Evolutionary conservation across 768 basidiomycete genomes (phyloP).

Genomic region (Suillus subluteus): DNA sequence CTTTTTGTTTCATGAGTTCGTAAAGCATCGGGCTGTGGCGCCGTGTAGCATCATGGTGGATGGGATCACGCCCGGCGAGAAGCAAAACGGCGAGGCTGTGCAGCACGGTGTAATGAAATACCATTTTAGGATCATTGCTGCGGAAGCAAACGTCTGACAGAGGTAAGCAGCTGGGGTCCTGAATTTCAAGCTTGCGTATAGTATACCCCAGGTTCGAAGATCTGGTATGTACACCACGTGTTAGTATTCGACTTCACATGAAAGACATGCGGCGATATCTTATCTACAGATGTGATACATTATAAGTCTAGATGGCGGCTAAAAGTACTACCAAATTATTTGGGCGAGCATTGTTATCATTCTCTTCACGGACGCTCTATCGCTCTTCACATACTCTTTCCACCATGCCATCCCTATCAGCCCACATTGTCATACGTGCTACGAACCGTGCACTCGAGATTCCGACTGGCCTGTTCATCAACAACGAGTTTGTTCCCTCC

Average conservation of each 20-base stretch:
- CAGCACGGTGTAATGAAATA: background rate
- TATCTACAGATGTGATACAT: slow-evolving; percentile 11
- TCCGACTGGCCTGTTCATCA: slow-evolving; percentile 88
- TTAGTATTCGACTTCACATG: background rate
- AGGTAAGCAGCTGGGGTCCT: slow-evolving; percentile 1
- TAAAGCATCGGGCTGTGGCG: background rate
- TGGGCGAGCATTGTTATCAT: slow-evolving; percentile 3
- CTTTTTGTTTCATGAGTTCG: background rate
- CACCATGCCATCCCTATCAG: slow-evolving; percentile 49
- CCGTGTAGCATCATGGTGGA: background rate
- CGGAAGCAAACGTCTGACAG: background rate
- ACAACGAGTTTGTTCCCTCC: slow-evolving; percentile 86
- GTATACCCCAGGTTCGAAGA: slow-evolving; percentile 5
- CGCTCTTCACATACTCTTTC: slow-evolving; percentile 6
- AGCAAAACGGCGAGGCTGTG: background rate
- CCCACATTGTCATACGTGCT: slow-evolving; percentile 43
- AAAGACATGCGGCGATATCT: slow-evolving; percentile 11
- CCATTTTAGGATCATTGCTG: background rate
- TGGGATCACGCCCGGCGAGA: background rate
- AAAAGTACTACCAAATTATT: slow-evolving; percentile 3
- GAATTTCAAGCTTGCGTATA: background rate
- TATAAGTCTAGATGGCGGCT: background rate
- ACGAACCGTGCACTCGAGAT: slow-evolving; percentile 58
- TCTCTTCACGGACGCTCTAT: background rate
- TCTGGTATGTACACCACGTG: background rate